phyloP scores from a whole-genome alignment of 1,139 yeast species.

The Taphrina wiesneri region DNA sequence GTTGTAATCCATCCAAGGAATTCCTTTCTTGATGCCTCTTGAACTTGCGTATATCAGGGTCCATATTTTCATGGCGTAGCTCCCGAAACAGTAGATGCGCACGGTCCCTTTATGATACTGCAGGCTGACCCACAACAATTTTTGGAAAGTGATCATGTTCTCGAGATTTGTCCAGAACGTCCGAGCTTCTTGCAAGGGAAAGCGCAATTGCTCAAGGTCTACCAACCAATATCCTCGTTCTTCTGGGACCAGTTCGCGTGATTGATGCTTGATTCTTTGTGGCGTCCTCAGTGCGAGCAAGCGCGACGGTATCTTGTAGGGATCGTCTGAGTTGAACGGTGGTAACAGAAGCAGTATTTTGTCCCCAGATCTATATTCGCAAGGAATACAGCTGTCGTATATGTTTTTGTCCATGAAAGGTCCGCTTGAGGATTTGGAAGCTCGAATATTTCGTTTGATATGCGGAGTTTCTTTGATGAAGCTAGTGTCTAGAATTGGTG shows the following conservation, averaged over 20 bases:
- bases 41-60: conserved; percentile 4
- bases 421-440: no score
- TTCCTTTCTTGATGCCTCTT: background rate
- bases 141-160: background rate
- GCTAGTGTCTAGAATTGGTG: background rate
- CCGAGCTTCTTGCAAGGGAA: background rate
- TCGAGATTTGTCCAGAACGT: background rate
- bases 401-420: background rate
- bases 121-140: conserved; percentile 11
- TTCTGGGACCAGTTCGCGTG: background rate
- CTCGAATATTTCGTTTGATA: background rate
- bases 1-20: conserved; percentile 1
- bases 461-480: background rate
- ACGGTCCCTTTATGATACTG: background rate
- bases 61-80: conserved; percentile 3
- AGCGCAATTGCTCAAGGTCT: background rate
- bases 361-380: background rate
- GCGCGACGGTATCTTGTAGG: background rate
- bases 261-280: background rate
- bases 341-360: background rate
- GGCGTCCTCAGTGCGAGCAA: background rate
- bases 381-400: background rate
- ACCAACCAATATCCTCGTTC: conserved; percentile 13
- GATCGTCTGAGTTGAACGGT: background rate
- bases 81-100: conserved; percentile 15